Percentiles rank a stretch among this genome's conserved stretches.
phyloP scores from a whole-genome alignment of 2,329 filamentous ascomycete genomes.

The Pseudonectria foliicola region DNA sequence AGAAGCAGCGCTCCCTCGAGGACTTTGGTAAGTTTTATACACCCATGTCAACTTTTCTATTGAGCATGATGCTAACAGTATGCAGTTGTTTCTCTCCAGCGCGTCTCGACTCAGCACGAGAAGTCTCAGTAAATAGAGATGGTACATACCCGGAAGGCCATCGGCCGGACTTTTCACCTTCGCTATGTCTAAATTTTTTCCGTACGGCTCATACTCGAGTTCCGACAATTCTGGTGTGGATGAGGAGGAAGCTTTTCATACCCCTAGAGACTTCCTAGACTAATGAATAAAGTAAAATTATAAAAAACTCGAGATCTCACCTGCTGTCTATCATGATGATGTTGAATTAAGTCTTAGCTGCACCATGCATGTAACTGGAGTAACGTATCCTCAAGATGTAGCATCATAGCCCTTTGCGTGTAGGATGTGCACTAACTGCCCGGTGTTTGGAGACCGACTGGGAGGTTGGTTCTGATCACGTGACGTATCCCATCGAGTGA shows the following conservation, averaged over 20 bases:
- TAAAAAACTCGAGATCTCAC: conserved; percentile 9
- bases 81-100: conserved; percentile 77
- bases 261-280: conserved; percentile 32
- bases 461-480: too few species aligned
- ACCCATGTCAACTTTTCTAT: background rate
- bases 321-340: too few species aligned
- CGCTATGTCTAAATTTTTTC: conserved; percentile 33
- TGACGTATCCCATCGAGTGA: too few species aligned
- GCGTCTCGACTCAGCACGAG: conserved; percentile 87
- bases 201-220: conserved; percentile 31
- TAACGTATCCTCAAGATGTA: too few species aligned
- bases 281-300: conserved; percentile 40
- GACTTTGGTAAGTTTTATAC: conserved; percentile 75
- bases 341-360: too few species aligned
- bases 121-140: conserved; percentile 60
- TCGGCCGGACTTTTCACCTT: conserved; percentile 32
- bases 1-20: conserved; percentile 79
- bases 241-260: conserved; percentile 31
- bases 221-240: conserved; percentile 28
- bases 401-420: too few species aligned
- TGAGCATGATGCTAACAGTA: conserved; percentile 41
- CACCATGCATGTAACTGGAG: too few species aligned
- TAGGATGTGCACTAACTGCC: background rate
- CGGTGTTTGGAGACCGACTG: too few species aligned
- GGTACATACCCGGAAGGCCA: conserved; percentile 33